phyloP scores from a whole-genome alignment of 306 rosid genomes.

The Pyrus bretschneideri region DNA sequence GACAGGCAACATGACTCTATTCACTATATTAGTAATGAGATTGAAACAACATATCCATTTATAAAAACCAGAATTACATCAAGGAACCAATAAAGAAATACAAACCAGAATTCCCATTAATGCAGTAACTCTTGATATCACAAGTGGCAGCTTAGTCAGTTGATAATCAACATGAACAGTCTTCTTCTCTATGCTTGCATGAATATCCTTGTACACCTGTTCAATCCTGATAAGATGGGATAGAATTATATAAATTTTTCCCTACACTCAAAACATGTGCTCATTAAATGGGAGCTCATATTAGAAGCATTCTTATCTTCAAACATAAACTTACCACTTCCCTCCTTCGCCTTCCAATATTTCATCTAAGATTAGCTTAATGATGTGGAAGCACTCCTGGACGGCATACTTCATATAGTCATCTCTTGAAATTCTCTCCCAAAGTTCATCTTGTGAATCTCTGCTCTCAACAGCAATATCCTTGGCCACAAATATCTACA shows the following conservation, averaged over 20 bases:
- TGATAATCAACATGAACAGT: constrained; percentile 35
- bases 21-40: background rate
- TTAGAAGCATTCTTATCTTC: constrained; percentile 2
- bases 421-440: constrained; percentile 84
- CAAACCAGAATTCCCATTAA: constrained; percentile 88
- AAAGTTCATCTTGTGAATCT: constrained; percentile 66
- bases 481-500: constrained; percentile 79
- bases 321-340: constrained; percentile 54
- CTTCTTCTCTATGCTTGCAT: constrained; percentile 37
- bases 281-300: background rate
- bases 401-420: constrained; percentile 94
- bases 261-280: background rate
- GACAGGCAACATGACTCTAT: background rate
- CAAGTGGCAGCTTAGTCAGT: constrained; percentile 64
- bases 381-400: constrained; percentile 68
- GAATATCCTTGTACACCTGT: constrained; percentile 56
- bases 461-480: constrained; percentile 76
- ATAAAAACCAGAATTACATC: background rate
- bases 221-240: constrained; percentile 59
- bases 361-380: constrained; percentile 58
- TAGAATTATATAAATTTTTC: constrained; percentile 16
- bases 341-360: constrained; percentile 71
- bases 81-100: constrained; percentile 9
- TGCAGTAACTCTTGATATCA: constrained; percentile 84
- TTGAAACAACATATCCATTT: background rate